Conservation (phyloP, 768 basidiomycete species). For the Hericium erinaceus region DNA sequence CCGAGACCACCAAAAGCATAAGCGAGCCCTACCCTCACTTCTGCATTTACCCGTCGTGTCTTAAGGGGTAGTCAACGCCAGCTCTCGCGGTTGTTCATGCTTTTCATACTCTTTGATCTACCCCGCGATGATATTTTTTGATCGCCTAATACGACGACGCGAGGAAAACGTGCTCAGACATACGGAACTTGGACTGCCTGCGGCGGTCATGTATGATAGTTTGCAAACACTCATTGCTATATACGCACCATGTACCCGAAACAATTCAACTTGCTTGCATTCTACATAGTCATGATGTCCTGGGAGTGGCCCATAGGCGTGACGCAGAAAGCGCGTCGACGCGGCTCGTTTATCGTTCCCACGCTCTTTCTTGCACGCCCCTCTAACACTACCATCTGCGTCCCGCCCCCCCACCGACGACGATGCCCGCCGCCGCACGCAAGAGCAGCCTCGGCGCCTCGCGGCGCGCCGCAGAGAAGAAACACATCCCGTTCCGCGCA, state of each 20-base stretch:
- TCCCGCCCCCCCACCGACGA: no score
- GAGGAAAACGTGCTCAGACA: not conserved
- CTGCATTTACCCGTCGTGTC: not conserved
- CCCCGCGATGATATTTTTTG: not conserved
- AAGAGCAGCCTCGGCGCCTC: slow-evolving; percentile 31
- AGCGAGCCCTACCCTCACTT: not conserved
- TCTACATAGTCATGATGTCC: not conserved
- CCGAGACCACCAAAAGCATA: not conserved
- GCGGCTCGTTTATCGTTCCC: slow-evolving; percentile 10
- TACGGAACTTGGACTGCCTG: not conserved
- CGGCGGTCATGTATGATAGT: not conserved
- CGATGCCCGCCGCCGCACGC: slow-evolving; percentile 25
- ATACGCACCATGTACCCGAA: no score
- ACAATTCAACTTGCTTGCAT: no score
- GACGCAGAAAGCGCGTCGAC: not conserved
- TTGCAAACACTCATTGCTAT: no score
- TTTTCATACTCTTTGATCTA: not conserved
- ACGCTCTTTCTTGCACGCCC: slow-evolving; percentile 1
- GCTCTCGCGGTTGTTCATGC: not conserved
- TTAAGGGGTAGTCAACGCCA: no score
- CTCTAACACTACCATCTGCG: not conserved
- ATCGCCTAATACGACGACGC: not conserved
- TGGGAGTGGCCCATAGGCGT: not conserved
- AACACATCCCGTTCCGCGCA: slow-evolving; percentile 70
- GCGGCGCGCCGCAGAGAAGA: slow-evolving; percentile 51